Evolutionary conservation across 306 rosid genomes (phyloP), one percentile per base, ranked within the genome.

Genomic region (Vachellia collinsii): DNA sequence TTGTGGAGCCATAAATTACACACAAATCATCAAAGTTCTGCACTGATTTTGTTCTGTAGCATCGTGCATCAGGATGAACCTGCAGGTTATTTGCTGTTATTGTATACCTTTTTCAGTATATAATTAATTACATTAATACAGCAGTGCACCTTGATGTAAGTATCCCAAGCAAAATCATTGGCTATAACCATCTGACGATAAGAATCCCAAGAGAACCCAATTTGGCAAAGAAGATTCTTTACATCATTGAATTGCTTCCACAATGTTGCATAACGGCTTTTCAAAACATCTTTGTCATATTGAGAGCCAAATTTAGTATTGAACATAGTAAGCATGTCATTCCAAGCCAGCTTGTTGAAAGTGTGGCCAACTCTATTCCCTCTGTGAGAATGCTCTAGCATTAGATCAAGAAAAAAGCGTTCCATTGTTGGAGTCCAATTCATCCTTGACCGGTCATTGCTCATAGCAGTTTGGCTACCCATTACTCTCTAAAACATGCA

Each of bases 161-260:
- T 79, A 75, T 89, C 97, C 97, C 97, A 90, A 36, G 83, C 77
- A 84, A 73, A 82, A 16, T 90, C 97, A 72, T 82, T 88, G 41
- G 94, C 97, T 47, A 84, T 87, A 71, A 92, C 97, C 93, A 90
- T 92, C 61, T 86, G 91, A 38, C 86, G 89, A 25, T 75, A 22
- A 83, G 86, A 90, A 50, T 92, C 92, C 94, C 97, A 92, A n/a
- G 93, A 84, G 86, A 92, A 92, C n/a, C 94, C 93, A 69, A 44
- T 79, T 36, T 83, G 92, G 22, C 86, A 80, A 38, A 92, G 91
- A 77, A 90, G 80, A 65, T 46, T 86, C 85, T 81, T 87, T 69
- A 92, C 93, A 79, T 92, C 94, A 79, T 89, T 89, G 88, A 92
- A 92, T 76, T 88, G 97, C 86, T 89, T 92, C 94, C 93, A 92